Evolutionary conservation across 768 basidiomycete species (phyloP), one percentile per base, ranked within the genome.

Genomic region (button mushroom (Agaricus bisporus)): DNA sequence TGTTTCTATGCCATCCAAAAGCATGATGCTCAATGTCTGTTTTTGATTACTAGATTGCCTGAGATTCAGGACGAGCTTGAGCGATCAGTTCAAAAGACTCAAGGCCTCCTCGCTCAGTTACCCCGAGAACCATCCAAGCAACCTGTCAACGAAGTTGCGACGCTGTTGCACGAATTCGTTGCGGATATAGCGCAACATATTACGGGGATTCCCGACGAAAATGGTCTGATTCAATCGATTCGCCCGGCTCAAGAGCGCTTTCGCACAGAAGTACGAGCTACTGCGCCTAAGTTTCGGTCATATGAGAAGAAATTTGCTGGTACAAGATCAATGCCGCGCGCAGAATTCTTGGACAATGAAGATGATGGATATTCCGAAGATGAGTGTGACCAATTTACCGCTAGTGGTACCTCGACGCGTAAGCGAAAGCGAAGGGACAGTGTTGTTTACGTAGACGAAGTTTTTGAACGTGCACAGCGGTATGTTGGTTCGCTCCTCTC

Each of bases 1-100:
- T 14, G 32, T 25, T 12, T 6, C 22, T 20, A 25, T 55, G 17
- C 3, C 12, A 26, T 20, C 17, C 63, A 1, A 73, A 81, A 83
- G 1, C 78, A 79, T 0, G 73, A 77, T 20, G 62, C 14, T 32
- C 8, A 32, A 32, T 11, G 1, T 3, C 32, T 8, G 11, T 32
- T 32, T n/a, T 38, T 11, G 25, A 4, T 14, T 39, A 12, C 10
- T 15, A 89, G 87, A 42, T 72, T 89, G 0, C 86, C 87, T 0
- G 67, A 77, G 54, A 80, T 88, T 7, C 77, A 81, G 48, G 72
- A 79, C 0, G 85, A 88, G 55, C 65, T 88, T 26, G 72, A 77
- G 20, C 68, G 65, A 0, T 66, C 75, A 0, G 73, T 86, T 1
- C 59, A 63, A 0, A 66, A 60, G 4, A 75, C 79, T 0, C 69